Conservation (phyloP, 768 basidiomycete genomes). For the Collybia mongolica region DNA sequence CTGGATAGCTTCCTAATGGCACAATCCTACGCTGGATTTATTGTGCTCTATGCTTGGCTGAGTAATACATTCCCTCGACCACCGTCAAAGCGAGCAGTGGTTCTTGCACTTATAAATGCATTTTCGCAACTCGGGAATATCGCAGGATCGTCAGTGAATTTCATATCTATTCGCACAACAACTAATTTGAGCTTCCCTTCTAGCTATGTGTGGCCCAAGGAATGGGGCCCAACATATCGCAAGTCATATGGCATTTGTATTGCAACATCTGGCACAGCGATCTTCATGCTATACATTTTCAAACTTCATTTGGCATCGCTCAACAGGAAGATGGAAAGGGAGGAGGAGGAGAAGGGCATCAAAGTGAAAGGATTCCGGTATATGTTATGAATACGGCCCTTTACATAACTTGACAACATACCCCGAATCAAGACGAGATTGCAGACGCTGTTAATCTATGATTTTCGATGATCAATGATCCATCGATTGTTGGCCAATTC, state of each 20-base stretch:
- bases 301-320: conserved; percentile 39
- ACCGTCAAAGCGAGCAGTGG: conserved; percentile 86
- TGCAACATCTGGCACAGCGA: conserved; percentile 46
- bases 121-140: conserved; percentile 85
- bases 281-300: conserved; percentile 51
- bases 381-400: conserved; percentile 32
- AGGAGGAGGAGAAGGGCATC: conserved; percentile 31
- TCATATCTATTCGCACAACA: neutral
- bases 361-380: conserved; percentile 42
- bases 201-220: conserved; percentile 65
- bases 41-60: conserved; percentile 59
- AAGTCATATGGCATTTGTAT: conserved; percentile 77
- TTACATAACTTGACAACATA: neutral
- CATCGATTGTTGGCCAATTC: too few species aligned
- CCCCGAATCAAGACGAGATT: too few species aligned
- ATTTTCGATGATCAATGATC: too few species aligned
- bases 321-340: conserved; percentile 37
- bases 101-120: conserved; percentile 79
- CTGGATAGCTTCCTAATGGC: conserved; percentile 72
- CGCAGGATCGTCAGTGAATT: conserved; percentile 65
- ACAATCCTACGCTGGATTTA: conserved; percentile 70
- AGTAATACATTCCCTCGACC: conserved; percentile 56
- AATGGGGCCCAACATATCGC: conserved; percentile 71
- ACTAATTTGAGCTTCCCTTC: neutral
- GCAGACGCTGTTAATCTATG: too few species aligned